Conservation (phyloP, 179 eudicot species). For the Silene vulgaris region DNA sequence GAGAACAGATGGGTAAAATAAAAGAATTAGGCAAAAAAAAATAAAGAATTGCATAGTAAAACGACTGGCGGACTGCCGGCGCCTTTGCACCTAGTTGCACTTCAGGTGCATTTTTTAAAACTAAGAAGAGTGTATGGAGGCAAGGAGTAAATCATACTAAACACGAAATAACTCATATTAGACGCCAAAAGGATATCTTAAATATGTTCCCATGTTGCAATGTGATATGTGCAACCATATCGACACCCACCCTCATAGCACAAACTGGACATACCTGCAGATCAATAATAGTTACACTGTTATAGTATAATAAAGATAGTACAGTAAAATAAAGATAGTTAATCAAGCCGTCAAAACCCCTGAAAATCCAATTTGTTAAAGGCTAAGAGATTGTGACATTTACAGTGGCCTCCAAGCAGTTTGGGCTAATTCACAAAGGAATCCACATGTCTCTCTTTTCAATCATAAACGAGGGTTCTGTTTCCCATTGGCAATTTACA, state of each 20-base stretch:
- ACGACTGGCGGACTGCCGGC: too few species aligned
- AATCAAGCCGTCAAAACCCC: neutral
- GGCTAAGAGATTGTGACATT: neutral
- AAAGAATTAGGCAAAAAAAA: too few species aligned
- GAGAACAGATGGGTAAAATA: too few species aligned
- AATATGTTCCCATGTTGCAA: conserved; percentile 43
- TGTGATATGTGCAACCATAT: conserved; percentile 51
- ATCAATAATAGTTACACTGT: conserved; percentile 15
- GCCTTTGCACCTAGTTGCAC: too few species aligned
- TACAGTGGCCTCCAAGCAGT: neutral
- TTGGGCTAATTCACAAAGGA: too few species aligned
- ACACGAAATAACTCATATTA: neutral
- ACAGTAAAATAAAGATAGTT: neutral
- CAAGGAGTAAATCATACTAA: neutral
- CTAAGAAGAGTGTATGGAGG: neutral
- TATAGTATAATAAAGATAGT: too few species aligned
- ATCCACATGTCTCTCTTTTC: too few species aligned
- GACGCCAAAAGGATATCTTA: conserved; percentile 43
- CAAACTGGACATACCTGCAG: conserved; percentile 51
- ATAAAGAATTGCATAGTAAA: too few species aligned
- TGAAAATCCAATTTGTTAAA: neutral
- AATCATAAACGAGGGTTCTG: too few species aligned
- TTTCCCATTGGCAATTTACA: too few species aligned
- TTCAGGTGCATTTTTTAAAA: too few species aligned
- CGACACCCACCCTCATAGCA: conserved; percentile 40